These are phyloP conservation scores for Withania somnifera DNA, from an alignment of 305 asterid genomes.

Conservation along the genomic window DNA sequence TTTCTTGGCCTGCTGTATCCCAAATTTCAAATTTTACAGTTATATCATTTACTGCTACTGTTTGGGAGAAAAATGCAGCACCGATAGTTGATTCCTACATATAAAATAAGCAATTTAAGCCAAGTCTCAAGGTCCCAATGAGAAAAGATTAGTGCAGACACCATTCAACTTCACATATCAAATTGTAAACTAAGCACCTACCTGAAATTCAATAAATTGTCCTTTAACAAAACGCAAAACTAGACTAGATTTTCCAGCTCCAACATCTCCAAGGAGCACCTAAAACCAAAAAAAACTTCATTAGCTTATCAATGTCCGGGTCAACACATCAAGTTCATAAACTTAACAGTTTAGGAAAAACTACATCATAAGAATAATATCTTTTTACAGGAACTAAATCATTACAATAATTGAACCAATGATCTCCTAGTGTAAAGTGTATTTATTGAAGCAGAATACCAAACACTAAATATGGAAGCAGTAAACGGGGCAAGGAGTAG, in stretches of 20 bases:
- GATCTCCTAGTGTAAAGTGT: background rate
- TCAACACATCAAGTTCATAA: background rate
- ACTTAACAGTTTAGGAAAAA: background rate
- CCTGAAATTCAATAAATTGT: conserved; percentile 81
- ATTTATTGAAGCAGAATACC: background rate
- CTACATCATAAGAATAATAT: background rate
- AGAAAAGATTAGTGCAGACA: background rate
- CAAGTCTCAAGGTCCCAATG: background rate
- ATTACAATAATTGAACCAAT: background rate
- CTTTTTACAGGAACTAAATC: too few species aligned
- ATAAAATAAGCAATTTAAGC: background rate
- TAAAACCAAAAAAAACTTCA: conserved; percentile 8
- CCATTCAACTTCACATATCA: background rate
- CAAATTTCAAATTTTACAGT: conserved; percentile 79
- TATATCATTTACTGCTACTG: conserved; percentile 65
- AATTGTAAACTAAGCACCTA: conserved; percentile 9
- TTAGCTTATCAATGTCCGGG: background rate
- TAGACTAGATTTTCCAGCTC: conserved; percentile 79
- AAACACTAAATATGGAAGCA: background rate
- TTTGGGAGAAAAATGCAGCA: conserved; percentile 80
- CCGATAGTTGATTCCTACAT: conserved; percentile 78
- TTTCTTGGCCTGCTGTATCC: conserved; percentile 91
- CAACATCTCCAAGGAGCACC: conserved; percentile 91
- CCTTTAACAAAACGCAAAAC: conserved; percentile 82
- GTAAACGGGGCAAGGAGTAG: background rate